phyloP scores from a whole-genome alignment of 257 asterid species.

The Przewalskia tangutica region DNA sequence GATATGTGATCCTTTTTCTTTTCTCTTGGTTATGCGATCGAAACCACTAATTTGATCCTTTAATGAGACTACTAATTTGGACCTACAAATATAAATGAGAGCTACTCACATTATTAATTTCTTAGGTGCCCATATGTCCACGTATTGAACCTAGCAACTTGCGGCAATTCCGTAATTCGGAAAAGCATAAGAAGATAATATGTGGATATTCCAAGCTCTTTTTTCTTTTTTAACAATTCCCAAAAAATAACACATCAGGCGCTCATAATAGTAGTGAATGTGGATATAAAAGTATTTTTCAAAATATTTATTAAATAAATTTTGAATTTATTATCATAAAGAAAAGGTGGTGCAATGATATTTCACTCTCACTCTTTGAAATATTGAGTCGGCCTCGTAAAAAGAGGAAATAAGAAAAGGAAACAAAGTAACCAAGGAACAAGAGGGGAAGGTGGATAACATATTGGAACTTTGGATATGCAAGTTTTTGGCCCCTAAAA shows the following conservation, averaged over 20 bases:
- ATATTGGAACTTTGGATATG: neutral
- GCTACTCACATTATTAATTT: neutral
- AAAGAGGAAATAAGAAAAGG: neutral
- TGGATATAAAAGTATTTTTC: neutral
- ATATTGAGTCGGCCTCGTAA: constrained; percentile 10
- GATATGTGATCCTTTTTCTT: no score
- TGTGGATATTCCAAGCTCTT: neutral
- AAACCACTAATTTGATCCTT: no score
- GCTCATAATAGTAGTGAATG: neutral
- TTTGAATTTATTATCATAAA: neutral
- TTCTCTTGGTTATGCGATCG: no score
- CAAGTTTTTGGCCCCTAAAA: neutral
- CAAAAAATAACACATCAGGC: neutral
- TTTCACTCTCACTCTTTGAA: neutral
- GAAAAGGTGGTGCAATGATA: neutral
- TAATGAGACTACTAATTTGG: neutral
- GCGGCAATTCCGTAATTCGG: neutral
- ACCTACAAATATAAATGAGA: neutral
- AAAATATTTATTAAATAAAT: neutral
- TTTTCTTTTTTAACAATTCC: neutral
- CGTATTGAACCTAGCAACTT: neutral
- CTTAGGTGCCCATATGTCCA: neutral
- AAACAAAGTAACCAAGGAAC: neutral
- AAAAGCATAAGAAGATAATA: neutral
- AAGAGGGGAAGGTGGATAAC: neutral